These are phyloP conservation scores for Carnegiea gigantea DNA, from an alignment of 179 eudicot species.

Conservation along the genomic window DNA sequence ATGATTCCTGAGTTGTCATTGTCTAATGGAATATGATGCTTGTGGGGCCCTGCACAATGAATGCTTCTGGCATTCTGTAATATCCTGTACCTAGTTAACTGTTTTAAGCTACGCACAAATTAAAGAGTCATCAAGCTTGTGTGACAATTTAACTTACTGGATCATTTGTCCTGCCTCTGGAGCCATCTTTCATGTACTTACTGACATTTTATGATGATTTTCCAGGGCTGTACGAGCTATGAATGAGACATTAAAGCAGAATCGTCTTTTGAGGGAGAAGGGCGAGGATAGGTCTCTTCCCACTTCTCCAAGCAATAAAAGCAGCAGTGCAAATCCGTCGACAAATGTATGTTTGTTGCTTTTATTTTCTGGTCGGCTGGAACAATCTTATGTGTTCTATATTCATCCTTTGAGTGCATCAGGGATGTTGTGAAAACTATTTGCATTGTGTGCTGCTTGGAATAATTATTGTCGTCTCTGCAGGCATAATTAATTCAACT, in stretches of 20 bases:
- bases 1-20: too few species aligned
- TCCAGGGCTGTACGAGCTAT: slow-evolving; percentile 91
- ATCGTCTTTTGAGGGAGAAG: slow-evolving; percentile 67
- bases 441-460: neutral
- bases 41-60: too few species aligned
- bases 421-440: neutral
- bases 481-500: neutral
- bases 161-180: slow-evolving; percentile 4
- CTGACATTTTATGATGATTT: neutral
- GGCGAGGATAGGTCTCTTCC: slow-evolving; percentile 55
- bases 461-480: neutral
- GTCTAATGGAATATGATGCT: too few species aligned
- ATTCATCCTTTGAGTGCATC: slow-evolving; percentile 3
- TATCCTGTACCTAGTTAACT: too few species aligned
- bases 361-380: slow-evolving; percentile 7
- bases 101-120: neutral
- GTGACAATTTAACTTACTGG: neutral
- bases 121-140: neutral
- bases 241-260: slow-evolving; percentile 93
- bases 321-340: slow-evolving; percentile 40
- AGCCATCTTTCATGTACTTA: slow-evolving; percentile 17
- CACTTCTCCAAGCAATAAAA: slow-evolving; percentile 45
- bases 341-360: slow-evolving; percentile 50
- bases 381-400: slow-evolving; percentile 5
- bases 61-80: too few species aligned